Evolutionary conservation across 148 eudicot genomes (phyloP).

Genomic region (Camellia granthamiana): DNA sequence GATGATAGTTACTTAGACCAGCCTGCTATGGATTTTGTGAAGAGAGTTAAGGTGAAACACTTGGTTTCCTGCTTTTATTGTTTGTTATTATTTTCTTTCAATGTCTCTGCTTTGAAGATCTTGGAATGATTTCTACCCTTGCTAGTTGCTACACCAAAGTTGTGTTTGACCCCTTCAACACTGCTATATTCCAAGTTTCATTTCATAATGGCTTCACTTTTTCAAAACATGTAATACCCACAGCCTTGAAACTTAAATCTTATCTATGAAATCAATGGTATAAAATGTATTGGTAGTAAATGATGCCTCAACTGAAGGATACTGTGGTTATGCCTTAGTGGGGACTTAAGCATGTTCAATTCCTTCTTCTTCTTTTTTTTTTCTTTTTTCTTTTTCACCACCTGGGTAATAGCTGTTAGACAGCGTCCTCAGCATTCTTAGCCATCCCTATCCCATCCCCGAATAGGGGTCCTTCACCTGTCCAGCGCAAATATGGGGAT

Average conservation of each 20-base stretch:
- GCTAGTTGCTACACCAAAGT: not conserved
- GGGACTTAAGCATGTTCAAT: not conserved
- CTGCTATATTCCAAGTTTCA: constrained; percentile 1
- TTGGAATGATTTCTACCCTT: not conserved
- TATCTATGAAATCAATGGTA: not conserved
- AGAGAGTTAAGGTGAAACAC: constrained; percentile 23
- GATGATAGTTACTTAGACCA: constrained; percentile 29
- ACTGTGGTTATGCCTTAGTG: not conserved
- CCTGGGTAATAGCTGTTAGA: not conserved
- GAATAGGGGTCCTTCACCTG: not conserved
- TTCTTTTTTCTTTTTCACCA: not conserved
- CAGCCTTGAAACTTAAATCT: not conserved
- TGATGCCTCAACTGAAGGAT: not conserved
- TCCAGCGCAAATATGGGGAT: not conserved
- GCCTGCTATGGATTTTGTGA: constrained; percentile 24
- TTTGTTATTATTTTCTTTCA: not conserved
- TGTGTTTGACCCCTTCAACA: constrained; percentile 2
- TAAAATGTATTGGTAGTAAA: not conserved
- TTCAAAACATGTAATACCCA: not conserved
- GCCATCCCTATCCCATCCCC: not conserved
- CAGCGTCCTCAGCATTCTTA: not conserved
- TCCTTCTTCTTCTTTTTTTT: too few relatives aligned
- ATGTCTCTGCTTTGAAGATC: not conserved
- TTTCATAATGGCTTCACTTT: not conserved
- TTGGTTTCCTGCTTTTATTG: not conserved